A percentile compares a stretch with the other conserved stretches of the same genome.
Evolutionary conservation across 2,329 filamentous ascomycete species (phyloP).

Genomic region (Neopestalotiopsis sp.): DNA sequence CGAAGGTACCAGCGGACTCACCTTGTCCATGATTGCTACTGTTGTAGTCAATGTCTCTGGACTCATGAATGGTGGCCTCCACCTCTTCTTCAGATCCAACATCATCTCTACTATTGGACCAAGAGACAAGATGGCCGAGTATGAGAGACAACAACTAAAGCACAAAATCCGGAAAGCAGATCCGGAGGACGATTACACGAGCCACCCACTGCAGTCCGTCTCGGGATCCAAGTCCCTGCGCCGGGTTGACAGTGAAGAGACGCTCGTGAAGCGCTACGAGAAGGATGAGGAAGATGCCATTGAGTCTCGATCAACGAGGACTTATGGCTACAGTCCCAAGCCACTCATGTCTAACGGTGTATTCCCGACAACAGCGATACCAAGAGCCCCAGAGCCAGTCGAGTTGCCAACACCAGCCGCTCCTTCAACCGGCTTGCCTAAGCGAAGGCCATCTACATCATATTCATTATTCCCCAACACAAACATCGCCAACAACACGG

Average conservation of each 20-base stretch:
- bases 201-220: conserved; percentile 43
- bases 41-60: conserved; percentile 72
- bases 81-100: conserved; percentile 71
- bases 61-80: conserved; percentile 67
- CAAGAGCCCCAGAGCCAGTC: conserved; percentile 37
- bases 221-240: conserved; percentile 34
- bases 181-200: conserved; percentile 35
- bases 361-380: conserved; percentile 28
- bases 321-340: conserved; percentile 32
- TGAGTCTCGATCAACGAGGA: conserved; percentile 18
- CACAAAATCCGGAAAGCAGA: conserved; percentile 36
- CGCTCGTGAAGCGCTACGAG: conserved; percentile 33
- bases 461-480: conserved; percentile 48
- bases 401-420: conserved; percentile 32
- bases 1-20: conserved; percentile 50
- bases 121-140: conserved; percentile 51
- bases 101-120: conserved; percentile 60
- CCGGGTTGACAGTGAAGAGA: conserved; percentile 42
- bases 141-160: conserved; percentile 49
- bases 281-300: conserved; percentile 40
- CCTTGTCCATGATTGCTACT: conserved; percentile 66
- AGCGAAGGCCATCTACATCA: conserved; percentile 35
- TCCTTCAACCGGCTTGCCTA: conserved; percentile 28
- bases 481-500: conserved; percentile 35
- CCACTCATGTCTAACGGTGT: conserved; percentile 42